phyloP scores from a whole-genome alignment of 2,329 filamentous ascomycete species.

The Penicillium digitatum region DNA sequence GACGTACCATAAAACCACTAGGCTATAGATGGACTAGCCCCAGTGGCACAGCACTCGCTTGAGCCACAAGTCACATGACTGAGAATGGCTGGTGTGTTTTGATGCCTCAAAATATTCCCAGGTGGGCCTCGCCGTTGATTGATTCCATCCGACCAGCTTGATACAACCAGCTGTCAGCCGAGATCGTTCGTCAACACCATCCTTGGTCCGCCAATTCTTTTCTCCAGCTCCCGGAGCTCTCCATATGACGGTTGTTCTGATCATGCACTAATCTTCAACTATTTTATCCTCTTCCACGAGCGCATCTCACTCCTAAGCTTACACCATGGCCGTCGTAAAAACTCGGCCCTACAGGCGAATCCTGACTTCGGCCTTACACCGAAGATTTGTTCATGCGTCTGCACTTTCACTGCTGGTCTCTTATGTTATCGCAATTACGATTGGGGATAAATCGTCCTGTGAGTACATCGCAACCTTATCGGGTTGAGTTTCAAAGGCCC shows the following conservation, averaged over 20 bases:
- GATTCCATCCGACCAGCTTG: slow-evolving; percentile 14
- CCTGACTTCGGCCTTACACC: slow-evolving; percentile 80
- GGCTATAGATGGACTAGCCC: slow-evolving; percentile 10
- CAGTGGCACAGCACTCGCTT: background rate
- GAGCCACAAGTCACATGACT: slow-evolving; percentile 27
- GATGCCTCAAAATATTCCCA: slow-evolving; percentile 33
- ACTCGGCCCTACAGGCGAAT: slow-evolving; percentile 73
- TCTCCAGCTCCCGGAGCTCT: slow-evolving; percentile 10
- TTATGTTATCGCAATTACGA: slow-evolving; percentile 66
- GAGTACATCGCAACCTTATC: slow-evolving; percentile 34
- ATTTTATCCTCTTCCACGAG: slow-evolving; percentile 21
- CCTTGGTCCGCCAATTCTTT: background rate
- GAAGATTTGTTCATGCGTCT: slow-evolving; percentile 76
- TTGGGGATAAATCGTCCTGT: slow-evolving; percentile 69
- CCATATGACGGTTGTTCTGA: slow-evolving; percentile 16
- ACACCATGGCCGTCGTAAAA: slow-evolving; percentile 37
- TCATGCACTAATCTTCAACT: slow-evolving; percentile 22
- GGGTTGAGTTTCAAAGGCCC: background rate
- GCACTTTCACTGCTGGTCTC: slow-evolving; percentile 65
- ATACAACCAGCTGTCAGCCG: slow-evolving; percentile 6
- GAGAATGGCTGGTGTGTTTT: slow-evolving; percentile 32
- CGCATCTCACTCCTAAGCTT: slow-evolving; percentile 24
- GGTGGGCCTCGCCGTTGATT: slow-evolving; percentile 8
- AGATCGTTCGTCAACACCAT: slow-evolving; percentile 3
- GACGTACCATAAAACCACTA: slow-evolving; percentile 22